Evolutionary conservation across 2,329 filamentous ascomycete species (phyloP).

Genomic region (Immersiporthe knoxdaviesiana): DNA sequence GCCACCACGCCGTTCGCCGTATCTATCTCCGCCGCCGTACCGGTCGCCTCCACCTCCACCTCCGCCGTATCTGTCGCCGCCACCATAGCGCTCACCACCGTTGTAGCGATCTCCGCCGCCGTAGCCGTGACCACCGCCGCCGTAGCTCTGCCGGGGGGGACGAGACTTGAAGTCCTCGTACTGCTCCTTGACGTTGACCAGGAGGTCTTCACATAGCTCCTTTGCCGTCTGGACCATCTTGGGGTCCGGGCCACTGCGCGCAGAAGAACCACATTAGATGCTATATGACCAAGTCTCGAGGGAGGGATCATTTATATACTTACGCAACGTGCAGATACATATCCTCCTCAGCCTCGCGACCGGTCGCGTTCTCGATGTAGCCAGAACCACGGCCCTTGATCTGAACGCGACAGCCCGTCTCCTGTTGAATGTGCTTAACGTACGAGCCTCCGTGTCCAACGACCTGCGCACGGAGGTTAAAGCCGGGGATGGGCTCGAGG

Average conservation of each 20-base stretch:
- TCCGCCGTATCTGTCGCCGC: conserved; percentile 44
- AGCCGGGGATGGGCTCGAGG: conserved; percentile 88
- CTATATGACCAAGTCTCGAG: background rate
- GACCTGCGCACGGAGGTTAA: conserved; percentile 94
- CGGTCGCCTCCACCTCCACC: conserved; percentile 45
- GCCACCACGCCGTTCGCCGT: conserved; percentile 41
- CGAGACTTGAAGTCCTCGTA: conserved; percentile 91
- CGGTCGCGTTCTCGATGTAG: conserved; percentile 88
- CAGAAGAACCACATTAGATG: conserved; percentile 39
- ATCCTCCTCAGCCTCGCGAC: conserved; percentile 87
- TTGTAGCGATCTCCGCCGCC: conserved; percentile 45
- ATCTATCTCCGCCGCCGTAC: conserved; percentile 41
- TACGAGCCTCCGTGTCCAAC: conserved; percentile 93
- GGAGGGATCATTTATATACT: conserved; percentile 55
- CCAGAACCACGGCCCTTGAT: conserved; percentile 97
- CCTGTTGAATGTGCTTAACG: conserved; percentile 96
- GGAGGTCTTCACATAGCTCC: conserved; percentile 83
- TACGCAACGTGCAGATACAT: conserved; percentile 95
- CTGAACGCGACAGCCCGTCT: conserved; percentile 93
- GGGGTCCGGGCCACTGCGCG: conserved; percentile 77
- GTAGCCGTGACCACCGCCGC: conserved; percentile 35
- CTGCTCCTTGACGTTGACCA: conserved; percentile 83
- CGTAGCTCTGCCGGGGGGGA: conserved; percentile 68
- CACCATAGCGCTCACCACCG: conserved; percentile 45
- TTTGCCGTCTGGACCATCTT: conserved; percentile 86